Base-by-base conservation (phyloP, 441 rosid genomes). In the Populus trichocarpa region DNA sequence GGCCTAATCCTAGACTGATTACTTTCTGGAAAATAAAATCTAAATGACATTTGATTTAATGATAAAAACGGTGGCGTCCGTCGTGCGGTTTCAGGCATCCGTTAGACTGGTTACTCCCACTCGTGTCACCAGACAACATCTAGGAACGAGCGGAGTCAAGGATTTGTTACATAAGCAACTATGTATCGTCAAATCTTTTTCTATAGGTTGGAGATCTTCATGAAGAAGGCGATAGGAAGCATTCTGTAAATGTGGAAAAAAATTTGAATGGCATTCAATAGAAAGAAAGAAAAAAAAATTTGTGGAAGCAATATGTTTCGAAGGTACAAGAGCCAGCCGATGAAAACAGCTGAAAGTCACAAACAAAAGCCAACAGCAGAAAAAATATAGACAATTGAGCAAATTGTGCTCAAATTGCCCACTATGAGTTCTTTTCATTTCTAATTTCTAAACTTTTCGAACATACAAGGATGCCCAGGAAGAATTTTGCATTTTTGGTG, bases 321-420 rank as follows among this genome's bases (percentile, higher is more conserved):
- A 35, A 50, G 64, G 78, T 76, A 72, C 72, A 74, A 32, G 76
- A 46, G 67, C 73, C 20, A 46, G 67, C 65, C 13, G 61, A 32
- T 30, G 75, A 50, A 57, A 78, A 78, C 35, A 66, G 75, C 75
- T 64, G 69, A 35, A 63, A 72, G 71, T 73, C 72, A 68, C 81
- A 79, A 75, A 67, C 67, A 57, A 74, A 40, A 64, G 11, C 38
- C 75, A 67, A 67, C 73, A 75, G 65, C n/a, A 74, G 50, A 57
- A 68, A 6, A 68, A 74, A 72, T 16, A 16, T 36, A 16, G 76
- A 70, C 75, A 78, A 75, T 67, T 18, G 74, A 75, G 78, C 76
- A 70, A 78, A 75, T 81, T 78, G 80, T 78, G 82, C 84, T 74
- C 81, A 20, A 35, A 46, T 70, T 61, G 72, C 74, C 81, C 40